Conservation (phyloP, 345 rosid genomes). For the Melaleuca quinquenervia region DNA sequence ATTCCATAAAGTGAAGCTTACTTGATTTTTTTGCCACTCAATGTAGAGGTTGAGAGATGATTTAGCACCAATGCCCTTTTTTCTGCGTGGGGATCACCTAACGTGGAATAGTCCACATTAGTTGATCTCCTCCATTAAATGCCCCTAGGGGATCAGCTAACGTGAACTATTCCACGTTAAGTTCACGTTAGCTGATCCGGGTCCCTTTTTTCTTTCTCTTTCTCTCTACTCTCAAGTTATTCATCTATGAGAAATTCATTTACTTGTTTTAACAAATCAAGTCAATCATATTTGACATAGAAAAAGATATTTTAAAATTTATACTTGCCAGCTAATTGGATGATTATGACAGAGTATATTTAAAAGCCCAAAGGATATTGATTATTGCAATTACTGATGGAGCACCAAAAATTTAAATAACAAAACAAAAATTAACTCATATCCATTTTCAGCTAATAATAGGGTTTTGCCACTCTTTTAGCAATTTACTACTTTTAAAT, state of each 20-base stretch:
- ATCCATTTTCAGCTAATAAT: neutral
- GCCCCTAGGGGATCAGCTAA: no score
- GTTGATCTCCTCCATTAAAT: no score
- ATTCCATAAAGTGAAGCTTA: neutral
- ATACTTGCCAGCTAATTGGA: neutral
- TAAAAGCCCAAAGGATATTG: neutral
- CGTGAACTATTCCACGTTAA: no score
- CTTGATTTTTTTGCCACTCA: neutral
- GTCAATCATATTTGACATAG: neutral
- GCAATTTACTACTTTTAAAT: no score
- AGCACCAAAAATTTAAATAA: neutral
- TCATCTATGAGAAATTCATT: neutral
- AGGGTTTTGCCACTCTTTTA: neutral
- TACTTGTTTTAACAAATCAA: neutral
- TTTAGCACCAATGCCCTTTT: neutral
- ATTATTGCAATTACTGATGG: neutral
- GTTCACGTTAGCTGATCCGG: no score
- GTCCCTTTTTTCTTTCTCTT: neutral
- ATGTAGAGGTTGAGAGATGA: neutral
- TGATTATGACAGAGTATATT: neutral
- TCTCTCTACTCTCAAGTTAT: neutral
- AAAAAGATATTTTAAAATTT: no score
- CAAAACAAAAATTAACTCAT: neutral
- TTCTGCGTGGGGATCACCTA: no score
- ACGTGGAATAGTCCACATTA: no score